Evolutionary conservation across 768 basidiomycete genomes (phyloP).

Genomic region (Suillus sp.): DNA sequence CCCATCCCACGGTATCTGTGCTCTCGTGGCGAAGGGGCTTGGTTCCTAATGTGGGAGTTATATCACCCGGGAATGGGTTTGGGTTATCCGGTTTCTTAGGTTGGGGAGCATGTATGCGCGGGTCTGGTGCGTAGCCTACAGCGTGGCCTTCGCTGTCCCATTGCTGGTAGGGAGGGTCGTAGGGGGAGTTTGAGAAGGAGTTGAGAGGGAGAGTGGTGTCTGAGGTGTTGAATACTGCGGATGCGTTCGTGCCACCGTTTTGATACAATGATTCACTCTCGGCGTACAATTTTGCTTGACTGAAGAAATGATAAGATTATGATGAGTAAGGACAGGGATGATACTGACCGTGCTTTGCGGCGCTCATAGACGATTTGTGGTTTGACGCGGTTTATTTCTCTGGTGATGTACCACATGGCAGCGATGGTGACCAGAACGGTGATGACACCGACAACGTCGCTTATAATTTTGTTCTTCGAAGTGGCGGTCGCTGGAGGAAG

Average conservation of each 20-base stretch:
- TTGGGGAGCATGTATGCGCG: constrained; percentile 52
- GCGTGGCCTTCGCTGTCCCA: constrained; percentile 56
- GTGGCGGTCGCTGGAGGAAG: constrained; percentile 28
- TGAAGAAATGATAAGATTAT: constrained; percentile 25
- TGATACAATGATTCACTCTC: constrained; percentile 30
- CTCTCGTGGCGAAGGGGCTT: constrained; percentile 28
- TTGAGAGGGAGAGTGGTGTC: constrained; percentile 44
- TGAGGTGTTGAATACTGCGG: constrained; percentile 41
- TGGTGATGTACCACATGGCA: constrained; percentile 85
- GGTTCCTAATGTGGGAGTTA: constrained; percentile 14
- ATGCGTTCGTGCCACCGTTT: constrained; percentile 30
- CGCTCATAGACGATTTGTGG: constrained; percentile 66
- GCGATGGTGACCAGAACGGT: constrained; percentile 71
- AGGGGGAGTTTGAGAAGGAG: constrained; percentile 31
- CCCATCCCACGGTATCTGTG: constrained; percentile 35
- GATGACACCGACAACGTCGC: constrained; percentile 64
- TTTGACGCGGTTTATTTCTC: constrained; percentile 68
- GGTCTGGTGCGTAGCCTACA: constrained; percentile 48
- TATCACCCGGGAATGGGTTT: constrained; percentile 21
- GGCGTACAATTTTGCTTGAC: constrained; percentile 54
- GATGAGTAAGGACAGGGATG: neutral
- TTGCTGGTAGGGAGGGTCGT: constrained; percentile 43
- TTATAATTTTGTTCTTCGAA: constrained; percentile 62
- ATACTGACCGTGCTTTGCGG: constrained; percentile 65
- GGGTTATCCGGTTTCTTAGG: constrained; percentile 37